phyloP scores from a whole-genome alignment of 192 early-diverging fungal genomes.

The Backusella tarrabulga region DNA sequence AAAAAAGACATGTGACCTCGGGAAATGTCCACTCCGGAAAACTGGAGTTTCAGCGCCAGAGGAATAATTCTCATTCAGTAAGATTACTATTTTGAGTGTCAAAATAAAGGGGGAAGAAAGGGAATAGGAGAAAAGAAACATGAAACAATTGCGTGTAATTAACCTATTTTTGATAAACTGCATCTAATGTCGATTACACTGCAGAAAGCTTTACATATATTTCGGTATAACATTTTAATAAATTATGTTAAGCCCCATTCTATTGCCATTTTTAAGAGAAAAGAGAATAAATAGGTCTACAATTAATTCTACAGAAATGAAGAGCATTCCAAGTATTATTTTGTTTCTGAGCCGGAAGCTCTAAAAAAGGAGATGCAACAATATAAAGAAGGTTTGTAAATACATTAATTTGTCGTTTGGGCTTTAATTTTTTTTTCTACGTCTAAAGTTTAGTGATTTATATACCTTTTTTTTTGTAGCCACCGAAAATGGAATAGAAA shows the following conservation, averaged over 20 bases:
- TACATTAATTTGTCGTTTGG: neutral
- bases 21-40: neutral
- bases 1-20: neutral
- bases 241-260: neutral
- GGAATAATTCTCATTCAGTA: neutral
- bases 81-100: neutral
- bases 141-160: neutral
- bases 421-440: neutral
- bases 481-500: neutral
- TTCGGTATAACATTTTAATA: neutral
- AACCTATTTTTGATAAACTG: neutral
- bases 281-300: neutral
- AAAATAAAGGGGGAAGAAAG: neutral
- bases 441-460: neutral
- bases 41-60: neutral
- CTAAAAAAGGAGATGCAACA: slow-evolving; percentile 4
- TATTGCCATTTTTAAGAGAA: neutral
- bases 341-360: neutral
- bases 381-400: neutral
- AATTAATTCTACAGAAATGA: neutral
- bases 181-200: neutral
- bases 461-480: neutral
- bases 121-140: neutral
- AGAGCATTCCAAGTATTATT: neutral
- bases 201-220: neutral